Evolutionary conservation across 352 stramenopile genomes (phyloP), one percentile per base, ranked within the genome.

Genomic region (Phytophthora agathidicida): DNA sequence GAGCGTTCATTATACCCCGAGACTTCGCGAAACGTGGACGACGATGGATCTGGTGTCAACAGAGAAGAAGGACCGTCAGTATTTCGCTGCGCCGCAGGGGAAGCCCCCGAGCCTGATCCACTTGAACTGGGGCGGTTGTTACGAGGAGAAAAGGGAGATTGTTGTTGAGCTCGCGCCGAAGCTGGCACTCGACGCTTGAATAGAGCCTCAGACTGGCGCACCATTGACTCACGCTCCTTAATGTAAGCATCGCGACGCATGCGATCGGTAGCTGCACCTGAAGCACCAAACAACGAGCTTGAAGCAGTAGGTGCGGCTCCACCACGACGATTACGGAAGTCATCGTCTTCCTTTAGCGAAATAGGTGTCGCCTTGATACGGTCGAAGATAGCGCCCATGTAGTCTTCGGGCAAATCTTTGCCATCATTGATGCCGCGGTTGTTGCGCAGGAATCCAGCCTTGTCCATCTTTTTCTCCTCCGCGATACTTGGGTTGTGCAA

Each of bases 401-500:
- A 98, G 4, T 98, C 93, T 13, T 96, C 83, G 0, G 95, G 93
- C 1, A 99, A 72, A 78, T 99, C 96, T 19, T 93, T 85, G 16
- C 96, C 96, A 56, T 98, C 97, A 54, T 97, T 97, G 57, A 99
- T 99, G 8, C 97, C 97, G 32, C 94, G 91, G 67, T 99, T 99
- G 51, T 99, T 99, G 17, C 91, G 83, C n/a, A 99, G 67, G 43
- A 99, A 99, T 13, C 83, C 90, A 33, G 98, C 85, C 23, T 96
- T 89, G 19, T 97, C 98, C 98, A 99, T 99, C 30, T 96, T 96
- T 45, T 97, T 98, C 23, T 96, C 95, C 52, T 97, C 97, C 20
- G 96, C 80, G 33, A 99, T 98, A 48, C 83, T 98, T n/a, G 96
- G 97, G 59, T 99, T 99, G 77, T 99, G 98, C 16, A 99, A 75